Evolutionary conservation across 202 grass and related monocot genomes (phyloP).

Genomic region (Bolboschoenoplectus hybrid): DNA sequence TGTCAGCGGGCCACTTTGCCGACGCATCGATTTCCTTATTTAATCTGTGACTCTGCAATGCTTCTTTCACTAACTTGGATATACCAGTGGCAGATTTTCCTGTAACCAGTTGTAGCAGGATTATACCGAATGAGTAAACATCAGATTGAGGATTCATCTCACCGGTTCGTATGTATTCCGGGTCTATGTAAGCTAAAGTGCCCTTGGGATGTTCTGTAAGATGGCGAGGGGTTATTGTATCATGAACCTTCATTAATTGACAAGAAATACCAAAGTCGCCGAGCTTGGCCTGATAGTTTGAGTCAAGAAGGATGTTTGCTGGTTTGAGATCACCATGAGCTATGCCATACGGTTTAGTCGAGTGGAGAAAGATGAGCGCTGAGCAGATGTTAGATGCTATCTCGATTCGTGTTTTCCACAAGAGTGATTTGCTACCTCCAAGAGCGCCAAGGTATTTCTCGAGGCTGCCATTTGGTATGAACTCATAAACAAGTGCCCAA

Average conservation of each 20-base stretch:
- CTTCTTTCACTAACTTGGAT: constrained; percentile 45
- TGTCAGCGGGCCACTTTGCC: constrained; percentile 48
- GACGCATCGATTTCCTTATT: constrained; percentile 48
- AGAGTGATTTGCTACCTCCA: constrained; percentile 44
- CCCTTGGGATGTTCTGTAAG: constrained; percentile 57
- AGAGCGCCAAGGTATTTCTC: constrained; percentile 36
- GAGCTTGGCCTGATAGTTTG: constrained; percentile 56
- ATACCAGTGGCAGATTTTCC: constrained; percentile 50
- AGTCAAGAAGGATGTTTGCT: constrained; percentile 59
- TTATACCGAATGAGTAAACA: constrained; percentile 67
- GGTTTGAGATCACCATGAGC: constrained; percentile 76
- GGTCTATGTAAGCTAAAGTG: constrained; percentile 72
- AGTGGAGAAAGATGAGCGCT: constrained; percentile 69
- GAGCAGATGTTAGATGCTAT: constrained; percentile 65
- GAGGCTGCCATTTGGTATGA: constrained; percentile 37
- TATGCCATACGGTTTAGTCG: constrained; percentile 51
- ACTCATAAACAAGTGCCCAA: constrained; percentile 39
- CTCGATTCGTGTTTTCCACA: constrained; percentile 51
- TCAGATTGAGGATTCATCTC: constrained; percentile 64
- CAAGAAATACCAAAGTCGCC: constrained; percentile 71
- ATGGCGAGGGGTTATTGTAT: constrained; percentile 56
- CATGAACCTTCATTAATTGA: constrained; percentile 49
- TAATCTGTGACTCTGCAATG: constrained; percentile 38
- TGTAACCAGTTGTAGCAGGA: constrained; percentile 62
- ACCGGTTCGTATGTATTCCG: constrained; percentile 51